Base-by-base conservation (phyloP, 2,329 filamentous ascomycete species). In the Calonectria pseudoturangicola region DNA sequence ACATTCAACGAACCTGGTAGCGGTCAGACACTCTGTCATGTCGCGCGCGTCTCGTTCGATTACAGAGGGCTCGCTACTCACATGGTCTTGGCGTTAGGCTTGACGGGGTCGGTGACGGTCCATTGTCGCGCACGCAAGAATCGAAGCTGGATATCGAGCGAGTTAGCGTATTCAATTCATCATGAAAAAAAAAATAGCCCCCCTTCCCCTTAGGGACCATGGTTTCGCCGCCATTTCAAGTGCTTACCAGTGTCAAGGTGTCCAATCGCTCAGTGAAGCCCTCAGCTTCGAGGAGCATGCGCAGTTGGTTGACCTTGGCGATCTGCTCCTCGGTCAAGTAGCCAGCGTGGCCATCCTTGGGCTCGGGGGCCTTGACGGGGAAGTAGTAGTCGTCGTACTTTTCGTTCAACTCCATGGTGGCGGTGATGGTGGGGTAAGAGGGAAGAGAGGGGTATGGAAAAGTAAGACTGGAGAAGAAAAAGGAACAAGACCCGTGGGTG, bases 321-420 rank as follows among this genome's bases (percentile, higher is more conserved):
- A 98, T 94, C 88, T 98, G 95, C 84, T 94, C 91, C 71, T 92
- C 89, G 68, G 93, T 97, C 81, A 97, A 93, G 85, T 97, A 92
- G 83, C 97, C 97, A 74, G 96, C 93, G 85, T 98, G 95, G 77
- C 97, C 97, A 80, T 88, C 87, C 82, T 93, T 91, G 58, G 89
- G 84, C 78, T 91, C 91, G 68, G 94, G 91, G 58, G 95, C 92
- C 75, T 91, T 93, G 76, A 93, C 95, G 75, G 97, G 97, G 88
- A 91, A 98, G 86, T 98, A 96, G 86, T 97, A 98, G 88, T 97
- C 85, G 87, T 98, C 97, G 89, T 98, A 98, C 88, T 98, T 98
- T 84, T 94, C 90, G 86, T 98, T 77, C 70, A 95, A 83, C 84
- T 91, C 87, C 86, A 91, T 87, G 81, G 82, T 84, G 81, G 76